Conservation (phyloP, 75 land plant species). For the Gnetum montanum region DNA sequence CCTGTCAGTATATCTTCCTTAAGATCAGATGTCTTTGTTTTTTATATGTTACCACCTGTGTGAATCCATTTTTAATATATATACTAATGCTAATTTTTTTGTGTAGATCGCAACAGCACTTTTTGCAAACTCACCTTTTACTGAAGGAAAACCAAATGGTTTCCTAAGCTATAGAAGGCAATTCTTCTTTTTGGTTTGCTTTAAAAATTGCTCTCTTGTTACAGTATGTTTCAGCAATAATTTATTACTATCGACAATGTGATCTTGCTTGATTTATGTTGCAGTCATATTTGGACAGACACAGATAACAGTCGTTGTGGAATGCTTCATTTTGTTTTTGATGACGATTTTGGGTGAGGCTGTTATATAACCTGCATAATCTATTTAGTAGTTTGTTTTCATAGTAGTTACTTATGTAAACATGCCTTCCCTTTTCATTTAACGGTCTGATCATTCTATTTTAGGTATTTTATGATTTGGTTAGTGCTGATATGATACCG, state of each 20-base stretch:
- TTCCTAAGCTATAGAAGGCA: constrained; percentile 94
- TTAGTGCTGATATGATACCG: no score
- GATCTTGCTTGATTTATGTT: background rate
- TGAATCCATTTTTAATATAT: constrained; percentile 5
- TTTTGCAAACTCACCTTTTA: constrained; percentile 98
- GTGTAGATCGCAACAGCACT: constrained; percentile 96
- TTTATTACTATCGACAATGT: no score
- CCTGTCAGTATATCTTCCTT: constrained; percentile 50
- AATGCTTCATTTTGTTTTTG: constrained; percentile 97
- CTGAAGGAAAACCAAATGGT: constrained; percentile 95
- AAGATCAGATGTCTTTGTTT: background rate
- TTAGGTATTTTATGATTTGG: no score
- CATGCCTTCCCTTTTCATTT: no score
- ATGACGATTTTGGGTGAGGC: constrained; percentile 86
- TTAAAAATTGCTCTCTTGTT: background rate
- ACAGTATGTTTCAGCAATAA: no score
- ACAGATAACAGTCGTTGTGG: constrained; percentile 88
- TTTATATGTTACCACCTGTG: background rate
- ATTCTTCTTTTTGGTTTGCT: background rate
- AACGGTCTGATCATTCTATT: no score
- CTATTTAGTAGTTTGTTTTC: no score
- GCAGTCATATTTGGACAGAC: constrained; percentile 98
- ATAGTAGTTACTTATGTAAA: no score
- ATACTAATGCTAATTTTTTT: background rate
- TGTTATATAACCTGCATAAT: no score